These are phyloP conservation scores for Sporothrix curviconia DNA, from an alignment of 2,329 filamentous ascomycete species.

Conservation along the genomic window DNA sequence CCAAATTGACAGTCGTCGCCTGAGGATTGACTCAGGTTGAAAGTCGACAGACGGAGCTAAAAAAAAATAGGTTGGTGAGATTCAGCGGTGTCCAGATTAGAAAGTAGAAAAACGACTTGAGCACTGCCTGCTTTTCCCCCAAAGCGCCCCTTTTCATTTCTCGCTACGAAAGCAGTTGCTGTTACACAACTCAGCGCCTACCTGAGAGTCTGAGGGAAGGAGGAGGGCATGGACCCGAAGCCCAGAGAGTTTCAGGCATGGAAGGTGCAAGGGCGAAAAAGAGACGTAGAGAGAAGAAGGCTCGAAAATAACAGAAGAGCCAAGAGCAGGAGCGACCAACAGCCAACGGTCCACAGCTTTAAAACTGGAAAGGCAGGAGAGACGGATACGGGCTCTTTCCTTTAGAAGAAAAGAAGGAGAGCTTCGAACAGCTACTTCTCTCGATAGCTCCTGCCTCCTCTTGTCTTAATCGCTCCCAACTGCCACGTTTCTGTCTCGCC, in stretches of 20 bases:
- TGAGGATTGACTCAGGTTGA: too few species aligned
- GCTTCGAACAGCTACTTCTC: neutral
- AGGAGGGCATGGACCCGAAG: neutral
- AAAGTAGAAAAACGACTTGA: neutral
- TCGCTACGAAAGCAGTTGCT: neutral
- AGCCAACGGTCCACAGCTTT: neutral
- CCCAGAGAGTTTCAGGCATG: too few species aligned
- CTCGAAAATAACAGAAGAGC: neutral
- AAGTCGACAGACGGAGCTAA: too few species aligned
- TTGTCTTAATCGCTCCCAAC: neutral
- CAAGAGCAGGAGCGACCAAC: neutral
- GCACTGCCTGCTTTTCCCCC: neutral
- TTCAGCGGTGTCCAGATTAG: too few species aligned
- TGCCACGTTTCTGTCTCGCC: slow-evolving; percentile 5
- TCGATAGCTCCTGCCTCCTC: neutral
- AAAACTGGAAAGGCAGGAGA: neutral
- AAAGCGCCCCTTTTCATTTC: neutral
- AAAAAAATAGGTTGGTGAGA: too few species aligned
- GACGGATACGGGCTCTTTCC: neutral
- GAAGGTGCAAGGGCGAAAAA: neutral
- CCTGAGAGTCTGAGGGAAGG: neutral
- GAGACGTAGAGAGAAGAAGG: neutral
- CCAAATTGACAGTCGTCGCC: too few species aligned
- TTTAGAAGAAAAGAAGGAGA: neutral
- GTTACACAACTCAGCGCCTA: neutral